phyloP scores from a whole-genome alignment of 495 filamentous ascomycete genomes.

The Xylaria scruposa region DNA sequence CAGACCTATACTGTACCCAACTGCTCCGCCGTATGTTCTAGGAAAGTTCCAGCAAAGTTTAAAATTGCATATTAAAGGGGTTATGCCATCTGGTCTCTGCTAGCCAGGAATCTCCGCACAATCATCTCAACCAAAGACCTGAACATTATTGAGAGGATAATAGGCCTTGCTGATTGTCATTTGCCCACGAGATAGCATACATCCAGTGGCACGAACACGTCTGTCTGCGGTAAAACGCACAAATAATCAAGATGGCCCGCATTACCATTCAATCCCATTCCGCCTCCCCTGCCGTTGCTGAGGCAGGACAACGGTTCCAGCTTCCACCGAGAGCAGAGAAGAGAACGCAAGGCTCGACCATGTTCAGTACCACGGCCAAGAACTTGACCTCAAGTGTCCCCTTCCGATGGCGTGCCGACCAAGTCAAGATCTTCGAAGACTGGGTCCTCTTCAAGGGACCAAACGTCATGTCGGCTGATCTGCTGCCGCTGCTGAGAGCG shows the following conservation, averaged over 20 bases:
- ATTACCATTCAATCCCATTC: background rate
- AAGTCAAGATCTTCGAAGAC: slow-evolving; percentile 7
- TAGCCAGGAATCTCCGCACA: background rate
- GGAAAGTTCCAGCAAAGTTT: background rate
- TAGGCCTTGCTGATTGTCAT: background rate
- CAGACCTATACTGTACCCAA: background rate
- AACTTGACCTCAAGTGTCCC: slow-evolving; percentile 4
- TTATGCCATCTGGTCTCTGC: background rate
- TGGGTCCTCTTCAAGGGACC: slow-evolving; percentile 4
- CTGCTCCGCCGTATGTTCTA: background rate
- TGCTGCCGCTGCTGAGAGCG: slow-evolving; percentile 2
- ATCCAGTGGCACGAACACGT: background rate
- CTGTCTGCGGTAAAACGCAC: background rate
- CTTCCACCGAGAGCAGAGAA: slow-evolving; percentile 1
- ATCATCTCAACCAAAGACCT: background rate
- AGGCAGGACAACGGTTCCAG: background rate
- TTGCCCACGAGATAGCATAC: background rate
- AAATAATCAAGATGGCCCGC: slow-evolving; percentile 1
- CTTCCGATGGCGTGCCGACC: slow-evolving; percentile 1
- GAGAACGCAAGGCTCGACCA: slow-evolving; percentile 1
- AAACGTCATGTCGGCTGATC: background rate
- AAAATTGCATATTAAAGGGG: background rate
- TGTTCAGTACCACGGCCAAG: slow-evolving; percentile 8
- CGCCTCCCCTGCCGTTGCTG: background rate
- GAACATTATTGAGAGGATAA: background rate